A percentile compares a stretch with the other conserved stretches of the same genome.
These are phyloP conservation scores for Yamadazyma trypodendri DNA, from an alignment of 1,139 yeast genomes.

Conservation along the genomic window DNA sequence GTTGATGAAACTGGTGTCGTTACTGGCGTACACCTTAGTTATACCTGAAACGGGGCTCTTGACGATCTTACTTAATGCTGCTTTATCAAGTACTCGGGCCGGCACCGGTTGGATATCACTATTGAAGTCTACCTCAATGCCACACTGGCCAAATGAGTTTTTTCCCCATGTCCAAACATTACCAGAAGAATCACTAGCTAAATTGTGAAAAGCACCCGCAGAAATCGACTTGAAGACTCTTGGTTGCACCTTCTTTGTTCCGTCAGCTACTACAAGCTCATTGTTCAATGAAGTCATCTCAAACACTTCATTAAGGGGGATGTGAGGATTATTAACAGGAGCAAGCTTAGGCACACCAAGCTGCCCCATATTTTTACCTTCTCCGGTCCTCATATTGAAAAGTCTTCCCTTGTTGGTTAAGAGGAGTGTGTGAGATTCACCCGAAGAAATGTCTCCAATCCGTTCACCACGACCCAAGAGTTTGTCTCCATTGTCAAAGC, in stretches of 20 bases:
- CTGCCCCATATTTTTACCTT: slow-evolving; percentile 61
- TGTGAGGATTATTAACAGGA: slow-evolving; percentile 43
- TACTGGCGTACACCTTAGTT: slow-evolving; percentile 61
- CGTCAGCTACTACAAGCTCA: slow-evolving; percentile 23
- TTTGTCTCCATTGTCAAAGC: slow-evolving; percentile 6
- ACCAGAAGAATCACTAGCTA: slow-evolving; percentile 64
- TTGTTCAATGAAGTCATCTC: slow-evolving; percentile 39
- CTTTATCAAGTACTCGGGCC: slow-evolving; percentile 39
- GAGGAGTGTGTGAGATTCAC: slow-evolving; percentile 65
- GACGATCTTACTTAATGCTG: slow-evolving; percentile 22
- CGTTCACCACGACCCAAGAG: slow-evolving; percentile 40
- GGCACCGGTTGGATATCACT: slow-evolving; percentile 75
- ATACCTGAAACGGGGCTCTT: slow-evolving; percentile 32
- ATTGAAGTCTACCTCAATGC: slow-evolving; percentile 62
- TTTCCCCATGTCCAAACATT: slow-evolving; percentile 81
- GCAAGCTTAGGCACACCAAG: slow-evolving; percentile 75
- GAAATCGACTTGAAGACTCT: slow-evolving; percentile 61
- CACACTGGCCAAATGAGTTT: slow-evolving; percentile 80
- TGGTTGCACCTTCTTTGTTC: slow-evolving; percentile 25
- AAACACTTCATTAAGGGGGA: slow-evolving; percentile 29
- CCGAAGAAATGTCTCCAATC: slow-evolving; percentile 54
- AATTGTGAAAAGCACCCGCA: slow-evolving; percentile 70
- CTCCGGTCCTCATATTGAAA: slow-evolving; percentile 60
- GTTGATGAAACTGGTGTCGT: slow-evolving; percentile 62
- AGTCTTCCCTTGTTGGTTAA: slow-evolving; percentile 64